Percentiles rank a stretch among this genome's conserved stretches.
phyloP scores from a whole-genome alignment of 352 stramenopile species.

The Phytophthora kernoviae region DNA sequence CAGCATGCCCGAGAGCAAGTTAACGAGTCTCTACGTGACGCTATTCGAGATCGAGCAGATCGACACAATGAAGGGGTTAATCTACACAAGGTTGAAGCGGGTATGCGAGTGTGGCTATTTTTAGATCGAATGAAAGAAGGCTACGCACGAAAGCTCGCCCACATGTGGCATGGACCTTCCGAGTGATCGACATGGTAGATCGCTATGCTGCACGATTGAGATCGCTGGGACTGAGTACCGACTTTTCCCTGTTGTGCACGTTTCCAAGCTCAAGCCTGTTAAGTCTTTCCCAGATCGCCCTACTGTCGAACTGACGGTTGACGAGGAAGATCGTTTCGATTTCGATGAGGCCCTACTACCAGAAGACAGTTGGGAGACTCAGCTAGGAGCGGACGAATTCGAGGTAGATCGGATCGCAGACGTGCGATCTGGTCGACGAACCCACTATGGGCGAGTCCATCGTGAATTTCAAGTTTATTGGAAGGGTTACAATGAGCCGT shows the following conservation, averaged over 20 bases:
- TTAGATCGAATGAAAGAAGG: conserved; percentile 3
- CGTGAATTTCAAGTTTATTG: conserved; percentile 9
- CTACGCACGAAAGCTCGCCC: background rate
- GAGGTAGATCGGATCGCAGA: conserved; percentile 4
- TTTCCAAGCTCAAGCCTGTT: conserved; percentile 17
- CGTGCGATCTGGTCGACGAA: background rate
- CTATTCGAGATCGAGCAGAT: background rate
- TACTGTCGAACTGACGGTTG: background rate
- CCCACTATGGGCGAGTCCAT: background rate
- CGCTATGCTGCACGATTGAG: conserved; percentile 13
- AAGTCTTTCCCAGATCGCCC: conserved; percentile 4
- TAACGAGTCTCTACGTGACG: background rate
- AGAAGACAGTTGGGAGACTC: conserved; percentile 7
- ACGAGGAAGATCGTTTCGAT: conserved; percentile 11
- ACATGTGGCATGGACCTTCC: too few species aligned
- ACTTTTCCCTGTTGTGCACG: conserved; percentile 23
- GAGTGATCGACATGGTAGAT: conserved; percentile 12
- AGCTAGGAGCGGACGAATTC: background rate
- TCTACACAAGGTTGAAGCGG: background rate
- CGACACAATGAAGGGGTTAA: background rate
- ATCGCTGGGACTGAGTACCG: conserved; percentile 2
- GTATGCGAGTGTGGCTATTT: background rate
- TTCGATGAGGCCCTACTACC: too few species aligned
- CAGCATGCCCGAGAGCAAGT: too few species aligned
- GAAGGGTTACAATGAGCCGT: conserved; percentile 3